Evolutionary conservation across 768 basidiomycete genomes (phyloP).

Genomic region (Kwoniella sp.): DNA sequence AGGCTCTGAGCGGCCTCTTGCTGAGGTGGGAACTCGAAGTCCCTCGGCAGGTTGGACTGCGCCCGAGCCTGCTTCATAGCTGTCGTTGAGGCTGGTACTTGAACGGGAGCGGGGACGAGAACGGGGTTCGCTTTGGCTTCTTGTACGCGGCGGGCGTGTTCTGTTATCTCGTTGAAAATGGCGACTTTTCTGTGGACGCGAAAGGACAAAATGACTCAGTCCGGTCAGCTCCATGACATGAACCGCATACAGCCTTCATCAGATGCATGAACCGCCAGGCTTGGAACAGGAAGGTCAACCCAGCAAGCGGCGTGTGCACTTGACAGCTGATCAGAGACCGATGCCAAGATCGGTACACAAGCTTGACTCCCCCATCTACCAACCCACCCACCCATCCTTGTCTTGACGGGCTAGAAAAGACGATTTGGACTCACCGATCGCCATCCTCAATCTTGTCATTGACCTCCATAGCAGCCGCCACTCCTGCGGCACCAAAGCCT

Average conservation of each 20-base stretch:
- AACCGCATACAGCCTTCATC: too few species aligned
- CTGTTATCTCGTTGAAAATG: slow-evolving; percentile 22
- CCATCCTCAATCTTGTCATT: slow-evolving; percentile 27
- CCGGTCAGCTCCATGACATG: too few species aligned
- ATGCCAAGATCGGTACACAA: too few species aligned
- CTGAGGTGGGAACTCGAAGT: slow-evolving; percentile 27
- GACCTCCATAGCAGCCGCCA: slow-evolving; percentile 26
- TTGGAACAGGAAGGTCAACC: too few species aligned
- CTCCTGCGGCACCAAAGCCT: slow-evolving; percentile 24
- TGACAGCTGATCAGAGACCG: too few species aligned
- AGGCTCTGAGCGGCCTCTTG: slow-evolving; percentile 12
- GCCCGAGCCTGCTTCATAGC: slow-evolving; percentile 20
- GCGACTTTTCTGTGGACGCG: slow-evolving; percentile 9
- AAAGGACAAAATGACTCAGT: too few species aligned
- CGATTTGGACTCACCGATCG: slow-evolving; percentile 14
- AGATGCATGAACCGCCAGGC: too few species aligned
- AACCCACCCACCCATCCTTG: too few species aligned
- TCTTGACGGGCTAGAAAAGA: too few species aligned
- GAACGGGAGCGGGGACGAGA: slow-evolving; percentile 10
- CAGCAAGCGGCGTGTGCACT: too few species aligned
- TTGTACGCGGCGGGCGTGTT: slow-evolving; percentile 19
- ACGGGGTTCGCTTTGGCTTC: slow-evolving; percentile 17
- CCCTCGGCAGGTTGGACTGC: slow-evolving; percentile 18
- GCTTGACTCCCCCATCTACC: not conserved
- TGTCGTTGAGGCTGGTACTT: slow-evolving; percentile 16